Evolutionary conservation across 768 basidiomycete species (phyloP), one percentile per base, ranked within the genome.

Genomic region (Clathrus columnatus): DNA sequence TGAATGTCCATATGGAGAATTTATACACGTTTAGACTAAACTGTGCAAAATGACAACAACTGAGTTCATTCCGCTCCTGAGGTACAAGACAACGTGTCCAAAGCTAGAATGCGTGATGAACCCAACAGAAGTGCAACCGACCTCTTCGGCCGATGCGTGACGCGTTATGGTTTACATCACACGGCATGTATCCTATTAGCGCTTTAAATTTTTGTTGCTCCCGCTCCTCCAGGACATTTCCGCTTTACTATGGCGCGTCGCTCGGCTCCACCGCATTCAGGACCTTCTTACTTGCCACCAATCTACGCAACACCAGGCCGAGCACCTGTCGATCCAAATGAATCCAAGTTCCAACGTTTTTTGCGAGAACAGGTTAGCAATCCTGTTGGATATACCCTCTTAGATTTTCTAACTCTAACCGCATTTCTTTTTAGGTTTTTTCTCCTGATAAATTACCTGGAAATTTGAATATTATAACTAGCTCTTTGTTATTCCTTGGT

Each of bases 401-500:
- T 18, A 21, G 3, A 18, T 45, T 16, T 21, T 23, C 8, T 20
- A 26, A 32, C 30, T 32, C 32, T 20, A 17, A 32, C 14, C 20
- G 7, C 47, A 26, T 54, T 54, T 21, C 14, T 50, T 21, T 27
- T 20, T 21, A 57, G 56, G 50, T 57, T 14, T 57, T 57, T 28
- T 77, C 85, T 48, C 83, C 84, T 8, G 86, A 90, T 60, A 89
- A 90, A 67, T 62, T 84, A 16, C 72, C 76, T 11, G 88, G 88
- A 56, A 91, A 91, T 65, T 62, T 89, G 64, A 86, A 76, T 64
- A 78, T 90, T 58, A 61, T 82, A 45, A 80, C 82, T 7, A 84
- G 84, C 18, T 70, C 84, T 6, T 72, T 75, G 5, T 69, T 89
- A 58, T 91, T 91, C 62, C 69, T 81, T 23, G 85, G 79, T 26